Conservation (phyloP, 148 eudicot species). For the Vaccinium corymbosum region DNA sequence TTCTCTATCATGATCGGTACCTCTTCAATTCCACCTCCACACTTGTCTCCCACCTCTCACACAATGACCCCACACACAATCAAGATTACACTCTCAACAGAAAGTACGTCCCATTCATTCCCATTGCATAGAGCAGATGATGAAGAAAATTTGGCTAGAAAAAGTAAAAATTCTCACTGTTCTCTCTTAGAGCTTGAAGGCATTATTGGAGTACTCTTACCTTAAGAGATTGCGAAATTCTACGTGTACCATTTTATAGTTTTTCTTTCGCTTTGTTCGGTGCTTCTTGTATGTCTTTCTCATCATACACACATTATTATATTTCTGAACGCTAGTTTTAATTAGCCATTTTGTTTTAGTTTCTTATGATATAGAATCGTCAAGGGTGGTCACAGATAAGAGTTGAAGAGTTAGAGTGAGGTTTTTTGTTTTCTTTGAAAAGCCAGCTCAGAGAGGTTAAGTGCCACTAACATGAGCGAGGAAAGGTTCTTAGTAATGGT, state of each 20-base stretch:
- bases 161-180: neutral
- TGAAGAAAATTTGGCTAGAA: neutral
- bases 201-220: neutral
- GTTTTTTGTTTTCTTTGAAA: neutral
- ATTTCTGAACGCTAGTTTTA: neutral
- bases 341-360: neutral
- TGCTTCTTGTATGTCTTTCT: neutral
- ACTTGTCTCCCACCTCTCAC: no score
- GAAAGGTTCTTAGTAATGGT: constrained; percentile 20
- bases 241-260: neutral
- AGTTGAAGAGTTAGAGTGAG: neutral
- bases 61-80: no score
- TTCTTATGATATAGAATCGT: neutral
- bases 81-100: no score
- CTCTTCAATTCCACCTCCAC: no score
- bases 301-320: neutral
- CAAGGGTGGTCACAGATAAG: neutral
- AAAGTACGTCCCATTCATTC: neutral
- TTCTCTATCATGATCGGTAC: no score
- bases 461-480: constrained; percentile 21
- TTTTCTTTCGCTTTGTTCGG: neutral
- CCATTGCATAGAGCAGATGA: neutral
- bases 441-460: neutral
- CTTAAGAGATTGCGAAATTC: neutral
- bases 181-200: neutral